phyloP scores from a whole-genome alignment of 306 rosid species.

The Senna tora region DNA sequence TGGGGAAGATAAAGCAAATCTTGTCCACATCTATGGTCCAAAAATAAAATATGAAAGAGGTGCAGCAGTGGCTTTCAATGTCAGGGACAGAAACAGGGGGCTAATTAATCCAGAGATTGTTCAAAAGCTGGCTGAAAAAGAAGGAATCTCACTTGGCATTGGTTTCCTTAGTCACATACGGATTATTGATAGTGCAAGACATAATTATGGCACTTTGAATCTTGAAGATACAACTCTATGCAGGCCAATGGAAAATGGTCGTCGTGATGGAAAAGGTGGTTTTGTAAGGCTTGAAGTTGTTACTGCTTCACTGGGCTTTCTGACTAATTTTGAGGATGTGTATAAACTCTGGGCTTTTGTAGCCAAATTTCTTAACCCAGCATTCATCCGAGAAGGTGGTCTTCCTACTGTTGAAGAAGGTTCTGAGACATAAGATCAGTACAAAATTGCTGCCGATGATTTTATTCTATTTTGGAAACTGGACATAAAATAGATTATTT shows the following conservation, averaged over 20 bases:
- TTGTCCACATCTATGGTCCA: slow-evolving; percentile 89
- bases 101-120: slow-evolving; percentile 85
- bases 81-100: slow-evolving; percentile 70
- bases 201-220: slow-evolving; percentile 50
- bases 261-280: slow-evolving; percentile 60
- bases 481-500: slow-evolving; percentile 36
- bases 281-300: slow-evolving; percentile 82
- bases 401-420: slow-evolving; percentile 84
- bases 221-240: slow-evolving; percentile 72
- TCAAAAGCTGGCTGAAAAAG: slow-evolving; percentile 90
- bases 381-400: slow-evolving; percentile 62
- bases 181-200: slow-evolving; percentile 63
- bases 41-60: slow-evolving; percentile 96
- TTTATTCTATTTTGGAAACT: slow-evolving; percentile 39
- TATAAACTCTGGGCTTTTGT: slow-evolving; percentile 93
- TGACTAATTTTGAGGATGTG: slow-evolving; percentile 92
- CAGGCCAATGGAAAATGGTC: slow-evolving; percentile 80
- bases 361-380: slow-evolving; percentile 81
- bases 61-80: slow-evolving; percentile 92
- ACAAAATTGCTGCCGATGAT: not conserved
- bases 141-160: slow-evolving; percentile 83
- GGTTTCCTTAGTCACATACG: slow-evolving; percentile 88
- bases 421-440: slow-evolving; percentile 53
- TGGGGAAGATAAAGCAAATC: slow-evolving; percentile 51
- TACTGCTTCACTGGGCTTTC: slow-evolving; percentile 85